Percentiles rank a stretch among this genome's conserved stretches.
Conservation (phyloP, 805 yeast species). For the Metschnikowia cerradonensis region DNA sequence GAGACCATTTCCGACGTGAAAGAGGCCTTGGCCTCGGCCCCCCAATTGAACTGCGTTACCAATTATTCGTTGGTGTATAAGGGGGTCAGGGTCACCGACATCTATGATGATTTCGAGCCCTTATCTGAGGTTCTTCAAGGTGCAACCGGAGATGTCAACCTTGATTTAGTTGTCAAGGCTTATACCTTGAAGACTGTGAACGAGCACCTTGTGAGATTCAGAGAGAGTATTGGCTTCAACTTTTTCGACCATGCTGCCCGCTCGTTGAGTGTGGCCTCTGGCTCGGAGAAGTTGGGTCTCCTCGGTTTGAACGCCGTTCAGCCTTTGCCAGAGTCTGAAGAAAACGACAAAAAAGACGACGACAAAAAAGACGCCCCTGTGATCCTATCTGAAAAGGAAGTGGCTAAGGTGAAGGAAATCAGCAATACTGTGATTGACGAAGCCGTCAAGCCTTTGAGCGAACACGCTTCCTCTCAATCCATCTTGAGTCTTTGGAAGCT, state of each 20-base stretch:
- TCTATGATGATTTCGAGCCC: slow-evolving; percentile 26
- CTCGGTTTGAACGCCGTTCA: slow-evolving; percentile 37
- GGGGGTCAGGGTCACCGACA: slow-evolving; percentile 29
- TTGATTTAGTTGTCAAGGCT: slow-evolving; percentile 49
- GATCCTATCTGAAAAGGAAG: slow-evolving; percentile 27
- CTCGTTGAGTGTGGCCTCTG: slow-evolving; percentile 42
- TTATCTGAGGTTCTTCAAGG: slow-evolving; percentile 22
- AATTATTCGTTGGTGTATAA: slow-evolving; percentile 47
- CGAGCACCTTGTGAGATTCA: slow-evolving; percentile 58
- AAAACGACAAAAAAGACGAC: slow-evolving; percentile 8
- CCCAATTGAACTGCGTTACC: slow-evolving; percentile 57
- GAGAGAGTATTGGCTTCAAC: slow-evolving; percentile 57
- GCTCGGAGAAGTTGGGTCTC: slow-evolving; percentile 45
- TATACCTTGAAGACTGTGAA: slow-evolving; percentile 60
- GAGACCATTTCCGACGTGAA: slow-evolving; percentile 57
- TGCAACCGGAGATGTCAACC: slow-evolving; percentile 26
- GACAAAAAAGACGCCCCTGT: slow-evolving; percentile 9
- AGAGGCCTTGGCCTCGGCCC: slow-evolving; percentile 54
- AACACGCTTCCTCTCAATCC: slow-evolving; percentile 25
- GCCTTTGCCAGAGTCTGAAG: slow-evolving; percentile 5
- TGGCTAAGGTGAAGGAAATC: slow-evolving; percentile 15
- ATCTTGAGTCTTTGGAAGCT: slow-evolving; percentile 29
- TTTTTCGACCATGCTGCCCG: slow-evolving; percentile 41
- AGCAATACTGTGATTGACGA: slow-evolving; percentile 8
- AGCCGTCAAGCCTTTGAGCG: neutral